Conservation (phyloP, 2,329 filamentous ascomycete species). For the Colletotrichum melonis region DNA sequence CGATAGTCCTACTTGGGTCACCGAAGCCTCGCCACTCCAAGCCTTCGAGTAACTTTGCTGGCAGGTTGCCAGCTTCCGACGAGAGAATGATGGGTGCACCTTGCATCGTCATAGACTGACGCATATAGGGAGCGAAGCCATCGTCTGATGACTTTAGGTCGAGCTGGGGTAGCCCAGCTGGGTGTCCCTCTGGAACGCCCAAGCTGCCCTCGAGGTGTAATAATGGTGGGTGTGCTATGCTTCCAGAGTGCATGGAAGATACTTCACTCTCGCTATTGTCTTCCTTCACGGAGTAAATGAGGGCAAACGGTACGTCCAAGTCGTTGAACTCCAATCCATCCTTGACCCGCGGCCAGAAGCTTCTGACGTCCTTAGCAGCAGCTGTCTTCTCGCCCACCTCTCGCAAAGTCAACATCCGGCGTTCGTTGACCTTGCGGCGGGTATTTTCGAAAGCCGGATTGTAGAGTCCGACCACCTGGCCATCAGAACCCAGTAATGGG, state of each 20-base stretch:
- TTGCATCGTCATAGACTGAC: slow-evolving; percentile 76
- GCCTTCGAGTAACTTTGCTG: slow-evolving; percentile 71
- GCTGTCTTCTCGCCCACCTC: slow-evolving; percentile 83
- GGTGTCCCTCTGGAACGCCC: slow-evolving; percentile 74
- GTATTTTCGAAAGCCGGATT: slow-evolving; percentile 88
- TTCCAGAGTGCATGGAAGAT: slow-evolving; percentile 78
- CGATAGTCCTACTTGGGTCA: slow-evolving; percentile 75
- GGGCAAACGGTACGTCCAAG: slow-evolving; percentile 78
- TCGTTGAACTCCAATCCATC: slow-evolving; percentile 79
- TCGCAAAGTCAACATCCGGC: slow-evolving; percentile 81
- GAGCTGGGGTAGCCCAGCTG: slow-evolving; percentile 68
- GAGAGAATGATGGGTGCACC: slow-evolving; percentile 76
- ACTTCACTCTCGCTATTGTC: slow-evolving; percentile 75
- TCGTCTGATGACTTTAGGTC: slow-evolving; percentile 77
- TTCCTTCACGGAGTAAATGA: slow-evolving; percentile 81
- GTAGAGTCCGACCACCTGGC: slow-evolving; percentile 80
- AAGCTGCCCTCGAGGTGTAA: slow-evolving; percentile 78
- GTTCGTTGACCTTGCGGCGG: slow-evolving; percentile 79
- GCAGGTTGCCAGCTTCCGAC: slow-evolving; percentile 74
- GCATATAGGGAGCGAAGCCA: slow-evolving; percentile 81
- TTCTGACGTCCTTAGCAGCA: slow-evolving; percentile 76
- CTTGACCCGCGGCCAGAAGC: slow-evolving; percentile 79
- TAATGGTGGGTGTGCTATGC: slow-evolving; percentile 69
- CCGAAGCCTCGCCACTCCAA: slow-evolving; percentile 78
- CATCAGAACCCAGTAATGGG: slow-evolving; percentile 79